Conservation (phyloP, 306 rosid species). For the Potentilla sterilis region DNA sequence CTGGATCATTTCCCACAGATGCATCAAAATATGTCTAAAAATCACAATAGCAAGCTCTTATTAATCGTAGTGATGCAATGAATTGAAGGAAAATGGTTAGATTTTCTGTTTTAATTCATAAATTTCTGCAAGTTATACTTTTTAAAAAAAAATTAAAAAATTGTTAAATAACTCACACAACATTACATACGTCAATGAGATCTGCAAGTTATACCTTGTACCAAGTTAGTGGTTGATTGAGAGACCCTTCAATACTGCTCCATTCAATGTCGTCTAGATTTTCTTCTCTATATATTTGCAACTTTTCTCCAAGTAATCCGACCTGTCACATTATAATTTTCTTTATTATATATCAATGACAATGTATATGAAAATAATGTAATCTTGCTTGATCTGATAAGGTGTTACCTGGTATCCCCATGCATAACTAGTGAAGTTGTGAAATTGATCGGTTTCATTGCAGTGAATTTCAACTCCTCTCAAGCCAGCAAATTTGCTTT, state of each 20-base stretch:
- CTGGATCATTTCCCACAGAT: slow-evolving; percentile 50
- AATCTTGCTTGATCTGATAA: background rate
- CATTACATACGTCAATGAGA: too few species aligned
- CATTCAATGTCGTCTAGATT: slow-evolving; percentile 35
- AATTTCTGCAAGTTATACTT: slow-evolving; percentile 28
- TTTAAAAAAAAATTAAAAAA: too few species aligned
- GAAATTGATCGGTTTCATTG: slow-evolving; percentile 29
- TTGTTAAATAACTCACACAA: too few species aligned
- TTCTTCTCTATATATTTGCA: slow-evolving; percentile 44
- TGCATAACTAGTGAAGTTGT: slow-evolving; percentile 38
- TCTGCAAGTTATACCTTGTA: slow-evolving; percentile 49
- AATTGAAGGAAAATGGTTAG: background rate
- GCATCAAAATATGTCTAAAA: slow-evolving; percentile 47
- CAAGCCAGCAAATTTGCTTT: slow-evolving; percentile 60
- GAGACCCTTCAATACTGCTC: slow-evolving; percentile 30
- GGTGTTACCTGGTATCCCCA: slow-evolving; percentile 67
- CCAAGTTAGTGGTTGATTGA: slow-evolving; percentile 49
- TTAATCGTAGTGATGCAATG: background rate
- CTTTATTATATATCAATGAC: background rate
- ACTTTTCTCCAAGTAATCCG: slow-evolving; percentile 55
- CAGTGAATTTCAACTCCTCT: slow-evolving; percentile 49
- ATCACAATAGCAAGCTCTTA: background rate
- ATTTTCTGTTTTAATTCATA: background rate
- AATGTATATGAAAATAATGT: background rate
- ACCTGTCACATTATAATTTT: slow-evolving; percentile 28